phyloP scores from a whole-genome alignment of 2,329 filamentous ascomycete genomes.

The Mycocentrospora acerina region DNA sequence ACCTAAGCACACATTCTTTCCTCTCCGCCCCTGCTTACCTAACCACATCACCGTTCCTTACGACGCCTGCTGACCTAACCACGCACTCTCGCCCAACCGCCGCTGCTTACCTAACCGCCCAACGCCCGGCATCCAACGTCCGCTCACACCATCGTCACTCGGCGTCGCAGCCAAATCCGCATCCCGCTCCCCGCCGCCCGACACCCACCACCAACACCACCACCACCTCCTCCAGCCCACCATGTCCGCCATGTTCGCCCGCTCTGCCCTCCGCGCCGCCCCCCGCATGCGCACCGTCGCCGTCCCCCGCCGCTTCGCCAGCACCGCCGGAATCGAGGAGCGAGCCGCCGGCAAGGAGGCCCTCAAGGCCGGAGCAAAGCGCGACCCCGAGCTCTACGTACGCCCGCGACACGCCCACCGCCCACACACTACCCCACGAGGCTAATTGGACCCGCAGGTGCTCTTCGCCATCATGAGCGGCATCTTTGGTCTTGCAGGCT shows the following conservation, averaged over 20 bases:
- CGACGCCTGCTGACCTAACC: too few species aligned
- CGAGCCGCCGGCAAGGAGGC: conserved; percentile 49
- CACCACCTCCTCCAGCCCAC: conserved; percentile 26
- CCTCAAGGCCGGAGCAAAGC: conserved; percentile 65
- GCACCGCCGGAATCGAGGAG: conserved; percentile 46
- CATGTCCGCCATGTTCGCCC: conserved; percentile 51
- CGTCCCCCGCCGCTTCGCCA: conserved; percentile 38
- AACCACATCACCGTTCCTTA: too few species aligned
- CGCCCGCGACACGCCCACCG: conserved; percentile 23
- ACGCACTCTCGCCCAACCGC: too few species aligned
- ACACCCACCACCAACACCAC: conserved; percentile 8
- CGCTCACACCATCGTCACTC: conserved; percentile 8
- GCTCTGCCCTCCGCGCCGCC: conserved; percentile 49
- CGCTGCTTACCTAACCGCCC: too few species aligned
- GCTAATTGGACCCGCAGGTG: conserved; percentile 60
- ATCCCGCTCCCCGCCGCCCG: conserved; percentile 17
- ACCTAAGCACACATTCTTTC: too few species aligned
- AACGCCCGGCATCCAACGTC: conserved; percentile 1
- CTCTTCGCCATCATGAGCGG: conserved; percentile 88
- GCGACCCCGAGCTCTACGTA: conserved; percentile 76
- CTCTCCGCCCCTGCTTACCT: too few species aligned
- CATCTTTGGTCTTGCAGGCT: conserved; percentile 84
- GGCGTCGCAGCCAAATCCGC: conserved; percentile 11
- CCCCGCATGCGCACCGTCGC: conserved; percentile 46
- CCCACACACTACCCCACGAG: conserved; percentile 2